These are phyloP conservation scores for Ceriops decandra DNA, from an alignment of 345 rosid species.

Conservation along the genomic window DNA sequence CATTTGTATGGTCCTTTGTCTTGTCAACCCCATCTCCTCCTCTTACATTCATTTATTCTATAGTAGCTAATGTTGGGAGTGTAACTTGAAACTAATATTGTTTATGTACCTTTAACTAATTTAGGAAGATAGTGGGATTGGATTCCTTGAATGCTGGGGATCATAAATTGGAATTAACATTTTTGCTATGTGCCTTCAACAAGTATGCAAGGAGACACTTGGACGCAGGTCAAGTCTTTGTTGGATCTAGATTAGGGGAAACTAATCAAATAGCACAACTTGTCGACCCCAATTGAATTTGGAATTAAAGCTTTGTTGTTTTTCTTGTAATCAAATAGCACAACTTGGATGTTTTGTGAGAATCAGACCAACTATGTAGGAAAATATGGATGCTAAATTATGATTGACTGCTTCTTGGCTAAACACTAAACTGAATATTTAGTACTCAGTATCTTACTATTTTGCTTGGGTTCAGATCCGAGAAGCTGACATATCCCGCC, in stretches of 20 bases:
- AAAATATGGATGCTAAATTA: too few species aligned
- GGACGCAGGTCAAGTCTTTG: not conserved
- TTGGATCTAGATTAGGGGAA: not conserved
- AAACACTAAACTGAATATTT: too few species aligned
- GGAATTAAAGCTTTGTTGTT: too few species aligned
- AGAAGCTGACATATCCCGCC: slow-evolving; percentile 97
- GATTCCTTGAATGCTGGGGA: not conserved
- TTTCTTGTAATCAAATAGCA: too few species aligned
- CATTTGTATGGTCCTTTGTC: too few species aligned
- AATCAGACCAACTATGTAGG: too few species aligned
- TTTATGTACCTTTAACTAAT: not conserved
- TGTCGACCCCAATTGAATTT: not conserved
- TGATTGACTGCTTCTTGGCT: too few species aligned
- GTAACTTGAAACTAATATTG: not conserved
- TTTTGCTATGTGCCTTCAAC: not conserved
- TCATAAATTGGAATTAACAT: too few species aligned
- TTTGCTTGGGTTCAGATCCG: slow-evolving; percentile 56
- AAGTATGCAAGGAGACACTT: not conserved
- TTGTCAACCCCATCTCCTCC: not conserved
- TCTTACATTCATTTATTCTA: not conserved
- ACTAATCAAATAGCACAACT: not conserved
- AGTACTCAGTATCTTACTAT: slow-evolving; percentile 1
- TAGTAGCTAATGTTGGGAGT: not conserved
- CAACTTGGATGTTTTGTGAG: too few species aligned
- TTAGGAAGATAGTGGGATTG: not conserved